Base-by-base conservation (phyloP, 1,284 basidiomycete genomes). In the Ceratobasidium sp. region DNA sequence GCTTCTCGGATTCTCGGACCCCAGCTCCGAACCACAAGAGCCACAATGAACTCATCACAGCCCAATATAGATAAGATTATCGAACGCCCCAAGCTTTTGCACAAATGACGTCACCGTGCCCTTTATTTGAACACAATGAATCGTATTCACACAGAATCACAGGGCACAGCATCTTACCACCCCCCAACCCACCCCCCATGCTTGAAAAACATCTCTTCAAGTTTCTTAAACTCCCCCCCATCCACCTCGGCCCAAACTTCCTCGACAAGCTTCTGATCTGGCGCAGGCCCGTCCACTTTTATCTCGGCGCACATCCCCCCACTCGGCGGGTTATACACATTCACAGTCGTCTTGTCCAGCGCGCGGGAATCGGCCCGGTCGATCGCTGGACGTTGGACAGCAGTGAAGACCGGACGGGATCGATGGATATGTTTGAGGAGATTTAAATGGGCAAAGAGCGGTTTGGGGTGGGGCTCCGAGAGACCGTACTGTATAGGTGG, bases 371-470 rank as follows among this genome's bases (percentile, higher is more conserved):
- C 54, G n/a, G 78, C 76, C 19, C 31, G 56, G 31, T 80, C 78
- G 22, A 76, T 49, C 1, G 46, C 37, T 5, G 78, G 59, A 1
- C 75, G 68, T 71, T 81, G 78, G 53, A 79, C 56, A 1, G 62
- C 63, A 13, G 66, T 65, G 53, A 79, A 80, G 0, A 77, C 58
- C 58, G 73, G 78, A 7, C 76, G 69, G 14, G 81, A 80, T 27
- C 76, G 76, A 39, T 74, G 59, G 43, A 83, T 34, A 76, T 85
- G 84, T 77, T 86, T 86, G 53, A 86, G 80, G 37, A 85, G 79
- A 77, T 86, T 86, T 1, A 82, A 81, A 74, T 84, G 84, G 29
- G 83, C 78, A 79, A 85, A 85, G 0, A 83, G 80, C 0, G 84
- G 84, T 31, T 78, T 77, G 11, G 83, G 81, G 74, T 82, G 81